A percentile compares a stretch with the other conserved stretches of the same genome.
phyloP scores from a whole-genome alignment of 352 stramenopile genomes.

The Phytophthora colocasiae region DNA sequence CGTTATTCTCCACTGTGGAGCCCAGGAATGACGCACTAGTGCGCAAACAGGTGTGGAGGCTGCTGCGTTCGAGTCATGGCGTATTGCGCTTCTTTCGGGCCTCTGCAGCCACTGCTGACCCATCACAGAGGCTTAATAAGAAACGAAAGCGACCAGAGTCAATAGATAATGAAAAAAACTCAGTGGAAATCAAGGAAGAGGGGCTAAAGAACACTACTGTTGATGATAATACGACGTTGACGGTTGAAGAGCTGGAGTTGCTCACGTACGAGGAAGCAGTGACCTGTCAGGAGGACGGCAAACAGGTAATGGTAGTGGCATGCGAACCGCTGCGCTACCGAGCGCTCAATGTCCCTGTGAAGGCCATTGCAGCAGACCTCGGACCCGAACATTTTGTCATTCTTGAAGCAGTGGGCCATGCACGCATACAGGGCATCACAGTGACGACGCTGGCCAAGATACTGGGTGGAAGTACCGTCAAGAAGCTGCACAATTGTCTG shows the following conservation, averaged over 20 bases:
- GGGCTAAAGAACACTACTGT: conserved; percentile 4
- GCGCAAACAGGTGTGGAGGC: conserved; percentile 61
- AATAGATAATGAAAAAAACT: conserved; percentile 2
- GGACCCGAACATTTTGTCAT: conserved; percentile 68
- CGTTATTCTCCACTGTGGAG: conserved; percentile 55
- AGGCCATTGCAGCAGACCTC: conserved; percentile 71
- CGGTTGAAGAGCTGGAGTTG: conserved; percentile 20
- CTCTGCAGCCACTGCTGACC: neutral
- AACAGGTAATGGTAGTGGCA: conserved; percentile 52
- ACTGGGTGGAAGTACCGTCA: conserved; percentile 55
- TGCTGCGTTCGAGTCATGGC: conserved; percentile 49
- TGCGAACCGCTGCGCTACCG: conserved; percentile 72
- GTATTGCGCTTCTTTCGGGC: conserved; percentile 65
- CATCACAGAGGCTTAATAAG: conserved; percentile 35
- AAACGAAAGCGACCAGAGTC: conserved; percentile 61
- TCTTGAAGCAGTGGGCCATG: conserved; percentile 64
- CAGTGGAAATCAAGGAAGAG: conserved; percentile 33
- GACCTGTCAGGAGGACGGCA: conserved; percentile 8
- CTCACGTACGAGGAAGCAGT: conserved; percentile 33
- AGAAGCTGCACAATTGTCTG: conserved; percentile 77
- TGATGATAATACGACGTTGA: conserved; percentile 2
- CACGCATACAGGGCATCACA: conserved; percentile 60
- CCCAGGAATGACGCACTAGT: conserved; percentile 46
- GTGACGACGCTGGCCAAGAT: conserved; percentile 53
- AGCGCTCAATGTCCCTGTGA: conserved; percentile 71